A percentile compares a stretch with the other conserved stretches of the same genome.
Evolutionary conservation across 306 rosid genomes (phyloP).

Genomic region (Rosa multiflora): DNA sequence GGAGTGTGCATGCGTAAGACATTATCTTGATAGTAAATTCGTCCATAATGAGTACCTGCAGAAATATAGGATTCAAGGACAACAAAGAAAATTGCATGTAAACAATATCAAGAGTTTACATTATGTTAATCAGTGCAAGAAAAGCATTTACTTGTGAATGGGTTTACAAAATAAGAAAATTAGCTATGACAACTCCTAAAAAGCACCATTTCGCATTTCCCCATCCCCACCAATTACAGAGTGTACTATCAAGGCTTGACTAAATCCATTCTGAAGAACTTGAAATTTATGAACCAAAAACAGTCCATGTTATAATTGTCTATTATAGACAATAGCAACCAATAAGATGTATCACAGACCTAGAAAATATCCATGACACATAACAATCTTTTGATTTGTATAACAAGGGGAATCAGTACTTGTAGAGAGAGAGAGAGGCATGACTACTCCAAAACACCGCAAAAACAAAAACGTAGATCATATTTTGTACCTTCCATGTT

Average conservation of each 20-base stretch:
- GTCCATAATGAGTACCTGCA: constrained; percentile 94
- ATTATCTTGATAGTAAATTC: constrained; percentile 83
- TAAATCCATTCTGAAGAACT: background rate
- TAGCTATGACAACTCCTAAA: background rate
- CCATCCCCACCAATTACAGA: background rate
- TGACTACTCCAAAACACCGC: too few relatives aligned
- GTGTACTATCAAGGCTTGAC: background rate
- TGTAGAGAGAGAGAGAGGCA: too few relatives aligned
- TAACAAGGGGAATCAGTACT: too few relatives aligned
- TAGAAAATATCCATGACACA: too few relatives aligned
- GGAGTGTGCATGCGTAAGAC: constrained; percentile 94
- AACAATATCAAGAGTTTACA: background rate
- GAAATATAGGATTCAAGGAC: constrained; percentile 27
- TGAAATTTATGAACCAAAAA: too few relatives aligned
- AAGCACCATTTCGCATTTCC: background rate
- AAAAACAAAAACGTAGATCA: background rate
- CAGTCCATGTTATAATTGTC: background rate
- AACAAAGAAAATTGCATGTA: constrained; percentile 15
- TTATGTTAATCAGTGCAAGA: too few relatives aligned
- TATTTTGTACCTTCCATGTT: constrained; percentile 66
- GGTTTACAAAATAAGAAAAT: background rate
- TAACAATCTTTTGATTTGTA: too few relatives aligned
- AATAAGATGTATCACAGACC: too few relatives aligned
- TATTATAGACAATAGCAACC: background rate
- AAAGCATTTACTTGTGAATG: too few relatives aligned